These are phyloP conservation scores for Alternaria solani DNA, from an alignment of 2,329 filamentous ascomycete genomes.

Conservation along the genomic window DNA sequence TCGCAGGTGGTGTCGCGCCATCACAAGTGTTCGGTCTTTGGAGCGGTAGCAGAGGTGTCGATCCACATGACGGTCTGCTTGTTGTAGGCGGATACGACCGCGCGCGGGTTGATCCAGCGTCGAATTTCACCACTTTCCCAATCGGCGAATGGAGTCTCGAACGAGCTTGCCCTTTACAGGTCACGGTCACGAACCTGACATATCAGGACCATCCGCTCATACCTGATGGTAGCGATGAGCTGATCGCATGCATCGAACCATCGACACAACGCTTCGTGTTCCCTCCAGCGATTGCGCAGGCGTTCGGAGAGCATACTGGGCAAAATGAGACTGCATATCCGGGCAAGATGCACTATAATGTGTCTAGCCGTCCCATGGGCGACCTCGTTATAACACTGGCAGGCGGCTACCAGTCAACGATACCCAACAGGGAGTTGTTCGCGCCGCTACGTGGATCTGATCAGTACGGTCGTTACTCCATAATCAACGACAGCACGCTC, in stretches of 20 bases:
- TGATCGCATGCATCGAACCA: conserved; percentile 15
- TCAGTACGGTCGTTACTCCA: conserved; percentile 17
- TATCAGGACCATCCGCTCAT: conserved; percentile 9
- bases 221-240: not conserved
- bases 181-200: conserved; percentile 13
- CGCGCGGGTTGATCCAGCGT: conserved; percentile 8
- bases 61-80: conserved; percentile 17
- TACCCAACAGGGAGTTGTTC: conserved; percentile 18
- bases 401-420: conserved; percentile 14
- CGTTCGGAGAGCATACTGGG: not conserved
- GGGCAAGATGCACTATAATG: conserved; percentile 10
- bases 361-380: conserved; percentile 8
- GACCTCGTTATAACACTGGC: conserved; percentile 11
- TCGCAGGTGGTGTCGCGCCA: conserved; percentile 15
- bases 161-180: conserved; percentile 15
- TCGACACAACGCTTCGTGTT: conserved; percentile 14
- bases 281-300: conserved; percentile 8
- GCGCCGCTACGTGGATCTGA: conserved; percentile 19
- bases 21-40: conserved; percentile 21
- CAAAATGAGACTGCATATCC: conserved; percentile 13
- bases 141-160: conserved; percentile 16
- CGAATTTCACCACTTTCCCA: conserved; percentile 14
- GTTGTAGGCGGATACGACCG: conserved; percentile 22
- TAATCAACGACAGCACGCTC: conserved; percentile 16
- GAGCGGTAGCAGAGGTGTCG: conserved; percentile 14